phyloP scores from a whole-genome alignment of 805 yeast genomes.

The Cyberlindnera misumaiensis region DNA sequence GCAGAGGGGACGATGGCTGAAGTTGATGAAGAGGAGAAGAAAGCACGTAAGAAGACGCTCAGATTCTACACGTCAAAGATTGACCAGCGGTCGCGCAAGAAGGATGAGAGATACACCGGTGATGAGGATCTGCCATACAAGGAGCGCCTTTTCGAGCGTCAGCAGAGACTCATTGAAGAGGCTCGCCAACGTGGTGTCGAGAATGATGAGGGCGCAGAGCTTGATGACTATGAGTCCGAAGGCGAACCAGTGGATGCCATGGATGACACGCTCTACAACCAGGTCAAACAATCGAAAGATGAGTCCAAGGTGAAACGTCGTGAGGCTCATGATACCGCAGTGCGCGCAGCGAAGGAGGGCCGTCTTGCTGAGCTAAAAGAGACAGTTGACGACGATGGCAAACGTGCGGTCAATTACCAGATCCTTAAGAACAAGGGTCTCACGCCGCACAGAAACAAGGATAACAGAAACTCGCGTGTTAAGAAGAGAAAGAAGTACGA shows the following conservation, averaged over 20 bases:
- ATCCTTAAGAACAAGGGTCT: conserved; percentile 94
- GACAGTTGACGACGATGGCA: conserved; percentile 65
- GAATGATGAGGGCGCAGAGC: conserved; percentile 46
- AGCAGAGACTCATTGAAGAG: conserved; percentile 78
- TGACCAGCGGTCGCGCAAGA: conserved; percentile 71
- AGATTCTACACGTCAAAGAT: conserved; percentile 96
- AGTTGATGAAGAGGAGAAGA: conserved; percentile 82
- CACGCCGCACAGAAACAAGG: conserved; percentile 89
- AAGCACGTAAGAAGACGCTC: conserved; percentile 68
- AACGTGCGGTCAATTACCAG: conserved; percentile 92
- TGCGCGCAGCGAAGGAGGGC: conserved; percentile 78
- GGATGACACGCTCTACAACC: conserved; percentile 55
- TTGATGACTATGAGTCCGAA: conserved; percentile 42
- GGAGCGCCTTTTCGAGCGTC: conserved; percentile 86
- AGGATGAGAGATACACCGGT: conserved; percentile 58
- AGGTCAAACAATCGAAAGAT: conserved; percentile 40
- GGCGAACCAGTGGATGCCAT: conserved; percentile 27
- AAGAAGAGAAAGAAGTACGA: conserved; percentile 98
- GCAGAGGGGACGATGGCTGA: conserved; percentile 72
- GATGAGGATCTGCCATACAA: conserved; percentile 89
- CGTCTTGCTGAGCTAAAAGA: conserved; percentile 67
- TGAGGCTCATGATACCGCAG: conserved; percentile 63
- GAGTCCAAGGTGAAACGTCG: conserved; percentile 48
- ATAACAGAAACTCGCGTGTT: conserved; percentile 90
- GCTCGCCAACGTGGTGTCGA: conserved; percentile 79